A percentile compares a stretch with the other conserved stretches of the same genome.
Evolutionary conservation across 768 basidiomycete species (phyloP).

Genomic region (Pleurotus citrinopileatus): DNA sequence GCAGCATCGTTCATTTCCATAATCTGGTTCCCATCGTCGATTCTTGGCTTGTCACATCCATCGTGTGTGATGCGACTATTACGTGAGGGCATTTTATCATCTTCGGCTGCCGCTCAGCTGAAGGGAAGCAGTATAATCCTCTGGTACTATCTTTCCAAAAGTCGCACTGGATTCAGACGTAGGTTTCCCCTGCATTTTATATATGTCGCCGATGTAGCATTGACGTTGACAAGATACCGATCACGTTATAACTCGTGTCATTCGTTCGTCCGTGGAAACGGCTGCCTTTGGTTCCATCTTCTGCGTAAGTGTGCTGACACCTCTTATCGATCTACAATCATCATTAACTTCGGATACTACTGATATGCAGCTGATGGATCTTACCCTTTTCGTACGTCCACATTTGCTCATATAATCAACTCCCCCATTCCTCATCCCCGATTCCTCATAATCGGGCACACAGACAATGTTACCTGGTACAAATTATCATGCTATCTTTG

Average conservation of each 20-base stretch:
- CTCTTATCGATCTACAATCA: neutral
- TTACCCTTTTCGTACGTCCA: conserved; percentile 22
- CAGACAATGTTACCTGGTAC: conserved; percentile 21
- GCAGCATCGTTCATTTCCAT: conserved; percentile 22
- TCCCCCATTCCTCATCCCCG: neutral
- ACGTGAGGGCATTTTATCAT: conserved; percentile 19
- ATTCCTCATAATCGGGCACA: neutral
- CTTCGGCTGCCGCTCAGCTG: neutral
- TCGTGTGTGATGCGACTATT: conserved; percentile 24
- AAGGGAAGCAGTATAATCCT: conserved; percentile 17
- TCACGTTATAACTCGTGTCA: conserved; percentile 25
- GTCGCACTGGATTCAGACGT: conserved; percentile 23
- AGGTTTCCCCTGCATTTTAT: neutral
- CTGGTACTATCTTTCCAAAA: conserved; percentile 22
- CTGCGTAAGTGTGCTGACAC: conserved; percentile 21
- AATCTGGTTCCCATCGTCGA: conserved; percentile 24
- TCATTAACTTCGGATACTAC: neutral
- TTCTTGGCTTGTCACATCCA: conserved; percentile 25
- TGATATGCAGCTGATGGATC: conserved; percentile 24
- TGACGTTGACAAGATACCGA: conserved; percentile 27
- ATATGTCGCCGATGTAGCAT: neutral
- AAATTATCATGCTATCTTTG: conserved; percentile 30
- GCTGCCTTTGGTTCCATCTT: conserved; percentile 28
- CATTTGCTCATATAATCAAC: neutral
- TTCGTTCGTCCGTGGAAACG: conserved; percentile 26